These are phyloP conservation scores for Coelastrella sp. DNA, from an alignment of 139 green algal genomes.

Conservation along the genomic window DNA sequence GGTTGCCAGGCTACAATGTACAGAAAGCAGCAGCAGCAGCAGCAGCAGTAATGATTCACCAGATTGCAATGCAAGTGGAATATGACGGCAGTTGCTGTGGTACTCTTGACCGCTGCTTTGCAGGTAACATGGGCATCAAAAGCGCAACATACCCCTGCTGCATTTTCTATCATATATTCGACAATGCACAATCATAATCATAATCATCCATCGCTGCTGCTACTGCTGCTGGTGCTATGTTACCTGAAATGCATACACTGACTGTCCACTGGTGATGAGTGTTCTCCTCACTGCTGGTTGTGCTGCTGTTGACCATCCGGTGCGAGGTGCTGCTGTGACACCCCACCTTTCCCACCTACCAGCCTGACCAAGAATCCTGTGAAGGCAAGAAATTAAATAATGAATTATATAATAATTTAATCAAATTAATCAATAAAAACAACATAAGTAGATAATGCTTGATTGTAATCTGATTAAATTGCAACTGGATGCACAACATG, in stretches of 20 bases:
- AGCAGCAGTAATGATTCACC: neutral
- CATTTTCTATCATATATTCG: neutral
- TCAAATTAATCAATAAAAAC: neutral
- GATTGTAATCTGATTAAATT: no score
- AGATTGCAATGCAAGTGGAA: neutral
- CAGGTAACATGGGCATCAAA: no score
- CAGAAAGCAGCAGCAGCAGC: neutral
- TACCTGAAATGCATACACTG: constrained; percentile 9
- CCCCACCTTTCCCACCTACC: neutral
- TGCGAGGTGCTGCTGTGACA: no score
- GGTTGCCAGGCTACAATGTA: neutral
- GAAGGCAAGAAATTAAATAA: neutral
- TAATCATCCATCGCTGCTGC: neutral
- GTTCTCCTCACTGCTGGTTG: neutral
- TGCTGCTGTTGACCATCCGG: constrained; percentile 15
- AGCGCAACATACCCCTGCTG: no score
- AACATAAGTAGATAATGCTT: neutral
- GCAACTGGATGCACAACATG: no score
- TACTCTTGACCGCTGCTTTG: no score
- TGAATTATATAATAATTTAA: neutral
- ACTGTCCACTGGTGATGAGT: constrained; percentile 15
- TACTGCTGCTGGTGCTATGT: neutral
- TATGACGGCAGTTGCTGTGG: neutral
- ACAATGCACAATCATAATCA: neutral
- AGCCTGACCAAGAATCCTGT: neutral